Conservation (phyloP, 768 basidiomycete species). For the Saitozyma podzolica region DNA sequence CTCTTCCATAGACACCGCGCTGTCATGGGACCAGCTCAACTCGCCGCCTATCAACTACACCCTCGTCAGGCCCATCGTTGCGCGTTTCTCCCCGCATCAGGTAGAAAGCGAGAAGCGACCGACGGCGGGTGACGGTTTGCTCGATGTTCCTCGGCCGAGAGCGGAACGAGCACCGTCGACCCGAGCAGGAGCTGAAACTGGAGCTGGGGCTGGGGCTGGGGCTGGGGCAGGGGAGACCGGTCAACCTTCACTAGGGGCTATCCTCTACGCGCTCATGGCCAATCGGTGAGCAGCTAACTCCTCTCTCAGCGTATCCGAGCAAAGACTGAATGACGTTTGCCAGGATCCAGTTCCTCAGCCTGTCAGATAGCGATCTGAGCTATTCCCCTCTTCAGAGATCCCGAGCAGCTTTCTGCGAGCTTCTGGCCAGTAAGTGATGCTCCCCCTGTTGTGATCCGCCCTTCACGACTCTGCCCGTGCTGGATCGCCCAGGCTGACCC, state of each 20-base stretch:
- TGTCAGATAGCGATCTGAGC: slow-evolving; percentile 70
- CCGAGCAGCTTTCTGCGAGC: slow-evolving; percentile 78
- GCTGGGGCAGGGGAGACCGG: too few relatives aligned
- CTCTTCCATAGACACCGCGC: slow-evolving; percentile 38
- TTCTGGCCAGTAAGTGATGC: slow-evolving; percentile 62
- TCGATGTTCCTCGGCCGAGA: too few relatives aligned
- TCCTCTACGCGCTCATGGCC: slow-evolving; percentile 50
- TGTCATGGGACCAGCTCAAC: slow-evolving; percentile 51
- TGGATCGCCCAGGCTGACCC: background rate
- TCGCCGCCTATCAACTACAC: slow-evolving; percentile 50
- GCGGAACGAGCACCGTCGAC: too few relatives aligned
- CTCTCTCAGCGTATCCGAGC: background rate
- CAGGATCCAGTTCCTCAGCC: slow-evolving; percentile 66
- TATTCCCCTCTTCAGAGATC: slow-evolving; percentile 68
- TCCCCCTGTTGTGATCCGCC: too few relatives aligned
- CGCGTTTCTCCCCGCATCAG: slow-evolving; percentile 20
- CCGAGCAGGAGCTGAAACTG: too few relatives aligned
- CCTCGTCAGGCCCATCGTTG: slow-evolving; percentile 44
- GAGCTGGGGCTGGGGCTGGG: too few relatives aligned
- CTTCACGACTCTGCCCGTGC: too few relatives aligned
- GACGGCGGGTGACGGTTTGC: background rate
- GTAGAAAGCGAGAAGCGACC: too few relatives aligned
- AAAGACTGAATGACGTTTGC: background rate
- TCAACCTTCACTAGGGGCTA: slow-evolving; percentile 18
- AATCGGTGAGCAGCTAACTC: slow-evolving; percentile 36